Evolutionary conservation across 495 filamentous ascomycete species (phyloP), one percentile per base, ranked within the genome.

Genomic region (Aspergillus carlsbadensis): DNA sequence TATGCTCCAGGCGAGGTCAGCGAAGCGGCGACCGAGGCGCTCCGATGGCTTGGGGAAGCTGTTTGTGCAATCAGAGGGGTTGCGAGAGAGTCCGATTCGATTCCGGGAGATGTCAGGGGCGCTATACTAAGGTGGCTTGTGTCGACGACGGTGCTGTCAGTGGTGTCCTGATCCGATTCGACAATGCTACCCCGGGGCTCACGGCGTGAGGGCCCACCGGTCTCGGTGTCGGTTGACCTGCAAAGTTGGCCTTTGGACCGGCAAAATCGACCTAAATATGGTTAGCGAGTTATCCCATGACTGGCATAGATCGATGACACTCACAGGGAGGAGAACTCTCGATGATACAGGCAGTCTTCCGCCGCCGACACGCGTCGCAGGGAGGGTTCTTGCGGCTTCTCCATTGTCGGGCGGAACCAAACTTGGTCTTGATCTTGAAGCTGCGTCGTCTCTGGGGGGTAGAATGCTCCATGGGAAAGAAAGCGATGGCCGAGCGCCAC

Each of bases 331-430:
- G 51, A 17, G n/a, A 6, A 8, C 39, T 43, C 39, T 43, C 51
- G 29, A 54, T 44, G 6, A 54, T 44, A 26, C 51, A 54, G 2
- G 51, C 51, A 15, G 51, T 54, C 39, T 43, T 54, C 21, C 51
- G 37, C 5, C 51, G 51, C 3, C 51, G 24, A 18, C 51, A 54
- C 51, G 51, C 51, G 39, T 54, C 51, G n/a, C 51, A 54, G 3
- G 51, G 51, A 11, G 39, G 39, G 21, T 54, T 54, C 40, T 54
- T 54, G 5, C 51, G 51, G 29, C 51, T 54, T 43, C 51, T 34
- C 50, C 50, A 52, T 42, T 52, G 50, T 2, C 51, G 39, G 8
- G 51, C 39, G 6, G 51, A n/a, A 17, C 51, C 51, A 18, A 54
- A 44, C 2, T 34, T 54, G 40, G 51, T 54, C 37, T 43, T 42